Base-by-base conservation (phyloP, 257 asterid genomes). In the Haberlea rhodopensis region DNA sequence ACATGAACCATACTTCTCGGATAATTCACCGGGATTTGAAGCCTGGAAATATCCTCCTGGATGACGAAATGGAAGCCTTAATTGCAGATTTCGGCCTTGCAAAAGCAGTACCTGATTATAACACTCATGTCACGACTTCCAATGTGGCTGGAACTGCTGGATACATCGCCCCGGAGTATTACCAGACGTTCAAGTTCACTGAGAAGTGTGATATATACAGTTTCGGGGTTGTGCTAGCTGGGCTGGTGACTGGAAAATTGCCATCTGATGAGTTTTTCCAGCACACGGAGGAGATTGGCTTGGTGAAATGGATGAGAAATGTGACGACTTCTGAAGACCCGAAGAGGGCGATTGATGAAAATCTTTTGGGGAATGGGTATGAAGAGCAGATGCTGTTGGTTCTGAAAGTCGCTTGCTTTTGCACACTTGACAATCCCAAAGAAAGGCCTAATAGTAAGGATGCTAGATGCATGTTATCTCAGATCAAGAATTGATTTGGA, bases 21-120 rank as follows among this genome's bases (percentile, higher is more conserved):
- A 92, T 89, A 37, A 89, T 92, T 54, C 96, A 92, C 60, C 23
- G 99, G 2, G 97, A 92, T 70, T 76, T 92, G 25, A 92, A 92
- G 81, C 99, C 99, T 0, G 97, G 84, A 0, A 92, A 92, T 45
- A 72, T 92, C 20, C 83, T 89, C 0, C 60, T 92, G 31, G 98
- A 91, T 53, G 99, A 89, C 26, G 95, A 89, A 43, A 85, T 92
- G 99, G 95, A 87, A 67, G 96, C 97, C 23, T 66, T 96, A 27
- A 87, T 92, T 5, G 76, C 99, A 0, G 97, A 92, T 53, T 89
- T 89, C 26, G 96, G 99, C 78, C 84, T 87, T 0, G 96, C 97
- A 1, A 92, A 87, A 61, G 85, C 91, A 0, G 72, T 92, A 63
- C 97, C 96, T 0, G 96, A 78, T 5, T 74, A 80, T 0, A 52